Evolutionary conservation across 495 filamentous ascomycete genomes (phyloP).

Genomic region (Penicillium paradoxum): DNA sequence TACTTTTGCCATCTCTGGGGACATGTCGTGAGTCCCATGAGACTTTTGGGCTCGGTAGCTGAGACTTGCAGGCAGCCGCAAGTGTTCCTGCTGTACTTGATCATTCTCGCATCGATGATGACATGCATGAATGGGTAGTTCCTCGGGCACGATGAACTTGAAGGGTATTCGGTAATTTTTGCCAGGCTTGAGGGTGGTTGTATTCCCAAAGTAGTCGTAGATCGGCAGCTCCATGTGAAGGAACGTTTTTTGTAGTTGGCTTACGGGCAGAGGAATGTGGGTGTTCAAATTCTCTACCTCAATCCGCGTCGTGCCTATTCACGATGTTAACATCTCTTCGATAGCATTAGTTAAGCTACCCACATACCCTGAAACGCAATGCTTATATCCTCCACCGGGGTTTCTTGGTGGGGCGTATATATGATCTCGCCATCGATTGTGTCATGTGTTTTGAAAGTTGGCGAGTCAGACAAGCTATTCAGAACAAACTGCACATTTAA

Average conservation of each 20-base stretch:
- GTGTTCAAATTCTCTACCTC: constrained; percentile 7
- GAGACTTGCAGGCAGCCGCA: constrained; percentile 2
- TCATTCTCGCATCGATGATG: constrained; percentile 2
- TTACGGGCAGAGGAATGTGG: neutral
- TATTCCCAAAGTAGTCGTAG: neutral
- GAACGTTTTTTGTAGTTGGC: neutral
- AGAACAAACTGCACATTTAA: neutral
- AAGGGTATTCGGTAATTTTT: constrained; percentile 1
- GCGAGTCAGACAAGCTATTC: neutral
- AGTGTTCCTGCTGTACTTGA: constrained; percentile 7
- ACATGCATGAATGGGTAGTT: constrained; percentile 6
- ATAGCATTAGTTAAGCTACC: neutral
- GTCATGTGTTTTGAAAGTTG: constrained; percentile 4
- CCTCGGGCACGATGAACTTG: constrained; percentile 1
- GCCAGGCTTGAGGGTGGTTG: neutral
- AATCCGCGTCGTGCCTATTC: neutral
- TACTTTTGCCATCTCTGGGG: constrained; percentile 1
- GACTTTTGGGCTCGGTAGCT: neutral
- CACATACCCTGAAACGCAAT: constrained; percentile 2
- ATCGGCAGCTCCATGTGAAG: constrained; percentile 1
- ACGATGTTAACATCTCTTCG: neutral
- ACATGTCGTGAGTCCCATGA: neutral
- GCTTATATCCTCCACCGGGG: neutral
- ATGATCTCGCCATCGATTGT: neutral
- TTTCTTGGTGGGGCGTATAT: constrained; percentile 2